Evolutionary conservation across 208 protist genomes (phyloP), one percentile per base, ranked within the genome.

Genomic region (Angomonas ambiguus): DNA sequence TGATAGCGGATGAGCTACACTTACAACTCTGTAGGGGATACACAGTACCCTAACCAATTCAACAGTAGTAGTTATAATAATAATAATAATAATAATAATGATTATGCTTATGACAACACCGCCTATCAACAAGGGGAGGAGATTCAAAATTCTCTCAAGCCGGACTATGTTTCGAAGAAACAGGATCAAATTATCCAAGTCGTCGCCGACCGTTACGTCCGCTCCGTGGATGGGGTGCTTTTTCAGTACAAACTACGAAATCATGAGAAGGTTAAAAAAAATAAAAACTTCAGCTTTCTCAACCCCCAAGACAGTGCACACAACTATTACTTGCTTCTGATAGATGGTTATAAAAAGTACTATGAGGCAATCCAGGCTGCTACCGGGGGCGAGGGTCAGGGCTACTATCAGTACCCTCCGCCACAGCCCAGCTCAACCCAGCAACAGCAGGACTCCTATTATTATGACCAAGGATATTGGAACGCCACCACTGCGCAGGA

Each of bases 171-270:
- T 13, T 76, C 66, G n/a, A 72, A 75, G 6, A 81, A 84, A 28
- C 77, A 88, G 41, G 82, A 88, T 65, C 61, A 76, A 1, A 81
- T 88, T 35, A 84, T 88, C 58, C 72, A 81, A 45, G 55, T 77
- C 42, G 78, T 81, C 5, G 82, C 82, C 30, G 77, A 82, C 34
- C 81, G 82, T 48, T 74, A 84, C 38, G 82, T 77, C 1, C 60
- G 69, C 13, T 80, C 72, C 20, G 77, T 74, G 35, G 67, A 88
- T 61, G 53, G 69, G 1, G 73, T 75, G 16, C 63, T 71, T 8
- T 84, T 76, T 48, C 77, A 88, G 42, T 51, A 80, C 55, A 67
- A 79, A 28, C 60, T 88, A 10, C 62, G 71, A 18, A 58, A 73
- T 25, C 69, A 67, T 34, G 82, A 77, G 25, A 59, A 59, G 25